Conservation (phyloP, 805 yeast species). For the Ogataea ganodermae region DNA sequence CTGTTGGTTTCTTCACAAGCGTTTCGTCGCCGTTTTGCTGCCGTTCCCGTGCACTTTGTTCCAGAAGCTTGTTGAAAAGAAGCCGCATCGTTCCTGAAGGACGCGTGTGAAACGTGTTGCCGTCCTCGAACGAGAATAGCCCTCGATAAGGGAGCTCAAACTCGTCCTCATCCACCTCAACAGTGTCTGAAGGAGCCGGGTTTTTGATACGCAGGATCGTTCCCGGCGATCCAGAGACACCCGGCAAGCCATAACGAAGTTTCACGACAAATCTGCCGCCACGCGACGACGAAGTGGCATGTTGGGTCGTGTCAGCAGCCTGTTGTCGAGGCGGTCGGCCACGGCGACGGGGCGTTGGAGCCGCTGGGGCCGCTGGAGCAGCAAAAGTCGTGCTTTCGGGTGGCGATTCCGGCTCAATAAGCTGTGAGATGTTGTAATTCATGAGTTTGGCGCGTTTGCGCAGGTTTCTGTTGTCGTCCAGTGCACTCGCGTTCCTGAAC, state of each 20-base stretch:
- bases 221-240: conserved; percentile 5
- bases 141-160: conserved; percentile 70
- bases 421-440: conserved; percentile 15
- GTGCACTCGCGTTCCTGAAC: conserved; percentile 20
- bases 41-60: conserved; percentile 42
- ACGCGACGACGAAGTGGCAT: no score
- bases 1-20: conserved; percentile 22
- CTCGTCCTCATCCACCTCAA: conserved; percentile 39
- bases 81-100: conserved; percentile 45
- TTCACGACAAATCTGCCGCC: conserved; percentile 10
- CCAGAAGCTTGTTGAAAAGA: conserved; percentile 44
- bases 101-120: conserved; percentile 59
- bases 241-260: conserved; percentile 9
- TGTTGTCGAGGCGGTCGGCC: conserved; percentile 2
- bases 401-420: not conserved
- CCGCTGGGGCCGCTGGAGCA: no score
- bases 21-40: conserved; percentile 38
- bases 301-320: no score
- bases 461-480: conserved; percentile 14
- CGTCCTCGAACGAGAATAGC: conserved; percentile 56
- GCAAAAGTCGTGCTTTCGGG: no score
- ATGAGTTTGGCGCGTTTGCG: conserved; percentile 20
- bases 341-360: not conserved
- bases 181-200: conserved; percentile 12
- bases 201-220: conserved; percentile 16